Evolutionary conservation across 257 asterid species (phyloP).

Genomic region (Nemophila menziesii): DNA sequence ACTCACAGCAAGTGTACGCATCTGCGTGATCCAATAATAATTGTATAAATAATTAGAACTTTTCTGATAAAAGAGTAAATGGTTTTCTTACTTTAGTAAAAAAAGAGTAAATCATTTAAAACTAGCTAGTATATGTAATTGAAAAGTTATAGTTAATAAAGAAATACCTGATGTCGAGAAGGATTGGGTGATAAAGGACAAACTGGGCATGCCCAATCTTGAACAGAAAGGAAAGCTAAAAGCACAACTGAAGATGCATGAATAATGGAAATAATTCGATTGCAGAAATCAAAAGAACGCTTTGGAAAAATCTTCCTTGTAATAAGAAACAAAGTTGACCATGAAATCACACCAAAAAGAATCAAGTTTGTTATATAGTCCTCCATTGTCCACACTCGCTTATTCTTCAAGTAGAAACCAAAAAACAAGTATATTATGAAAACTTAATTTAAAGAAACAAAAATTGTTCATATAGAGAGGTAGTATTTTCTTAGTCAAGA

Average conservation of each 20-base stretch:
- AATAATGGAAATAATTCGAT: conserved; percentile 51
- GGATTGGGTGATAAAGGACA: conserved; percentile 61
- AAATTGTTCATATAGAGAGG: neutral
- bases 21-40: conserved; percentile 29
- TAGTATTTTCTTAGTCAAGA: neutral
- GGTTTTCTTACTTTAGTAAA: neutral
- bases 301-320: conserved; percentile 25
- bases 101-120: neutral
- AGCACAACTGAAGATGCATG: conserved; percentile 56
- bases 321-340: conserved; percentile 49
- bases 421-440: too few relatives aligned
- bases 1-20: conserved; percentile 41
- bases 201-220: conserved; percentile 68
- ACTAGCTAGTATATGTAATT: neutral
- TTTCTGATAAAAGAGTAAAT: neutral
- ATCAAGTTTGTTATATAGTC: conserved; percentile 29
- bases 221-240: conserved; percentile 50
- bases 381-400: conserved; percentile 34
- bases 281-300: conserved; percentile 74
- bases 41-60: neutral
- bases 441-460: neutral
- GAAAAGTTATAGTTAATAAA: neutral
- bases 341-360: conserved; percentile 35
- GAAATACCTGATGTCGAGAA: conserved; percentile 53
- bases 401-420: neutral